Evolutionary conservation across 345 rosid genomes (phyloP).

Genomic region (Raphanus sativus): DNA sequence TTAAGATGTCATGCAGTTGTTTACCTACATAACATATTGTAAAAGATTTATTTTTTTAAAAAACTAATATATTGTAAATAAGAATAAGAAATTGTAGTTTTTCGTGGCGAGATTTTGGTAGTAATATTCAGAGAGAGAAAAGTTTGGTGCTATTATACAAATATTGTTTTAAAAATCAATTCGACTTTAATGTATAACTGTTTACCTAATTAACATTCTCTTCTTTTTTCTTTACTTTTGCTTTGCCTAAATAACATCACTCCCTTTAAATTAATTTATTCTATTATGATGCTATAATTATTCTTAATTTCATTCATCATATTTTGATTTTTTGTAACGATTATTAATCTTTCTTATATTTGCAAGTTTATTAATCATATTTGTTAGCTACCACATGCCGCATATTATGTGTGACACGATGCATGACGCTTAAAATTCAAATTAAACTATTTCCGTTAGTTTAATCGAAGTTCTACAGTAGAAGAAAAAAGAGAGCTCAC

Average conservation of each 20-base stretch:
- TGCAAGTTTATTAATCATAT: neutral
- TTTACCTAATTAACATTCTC: neutral
- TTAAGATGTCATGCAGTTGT: neutral
- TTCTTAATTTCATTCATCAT: constrained; percentile 1
- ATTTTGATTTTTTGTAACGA: neutral
- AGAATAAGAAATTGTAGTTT: neutral
- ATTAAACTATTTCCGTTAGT: constrained; percentile 9
- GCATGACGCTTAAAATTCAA: constrained; percentile 29
- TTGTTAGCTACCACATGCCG: constrained; percentile 42
- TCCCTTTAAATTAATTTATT: neutral
- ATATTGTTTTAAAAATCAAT: neutral
- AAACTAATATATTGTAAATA: no score
- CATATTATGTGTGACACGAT: constrained; percentile 29
- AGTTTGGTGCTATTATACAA: neutral
- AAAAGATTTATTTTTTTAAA: no score
- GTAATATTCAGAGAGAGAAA: neutral
- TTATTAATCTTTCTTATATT: neutral
- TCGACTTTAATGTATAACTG: neutral
- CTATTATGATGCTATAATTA: neutral
- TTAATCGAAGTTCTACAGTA: constrained; percentile 1
- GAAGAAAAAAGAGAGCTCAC: constrained; percentile 12
- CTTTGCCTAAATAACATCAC: neutral
- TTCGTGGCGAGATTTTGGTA: neutral
- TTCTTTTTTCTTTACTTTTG: neutral
- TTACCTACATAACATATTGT: neutral